Evolutionary conservation across 345 rosid species (phyloP).

Genomic region (Turnera subulata): DNA sequence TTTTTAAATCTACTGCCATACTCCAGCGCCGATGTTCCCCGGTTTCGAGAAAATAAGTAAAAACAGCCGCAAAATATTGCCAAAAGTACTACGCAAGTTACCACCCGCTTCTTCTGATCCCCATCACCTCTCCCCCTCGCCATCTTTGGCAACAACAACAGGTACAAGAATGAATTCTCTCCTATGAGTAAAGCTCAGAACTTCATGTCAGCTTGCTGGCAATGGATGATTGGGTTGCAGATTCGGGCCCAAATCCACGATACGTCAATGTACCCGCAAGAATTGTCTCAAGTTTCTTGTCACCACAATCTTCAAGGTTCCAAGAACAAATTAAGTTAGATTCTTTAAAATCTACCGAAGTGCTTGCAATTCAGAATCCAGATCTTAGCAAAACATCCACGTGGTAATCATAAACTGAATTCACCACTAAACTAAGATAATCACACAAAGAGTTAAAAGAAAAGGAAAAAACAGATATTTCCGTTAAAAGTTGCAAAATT

Average conservation of each 20-base stretch:
- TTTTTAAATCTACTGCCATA: conserved; percentile 65
- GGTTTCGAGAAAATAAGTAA: conserved; percentile 60
- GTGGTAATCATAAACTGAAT: too few species aligned
- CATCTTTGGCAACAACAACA: conserved; percentile 3
- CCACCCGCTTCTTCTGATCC: conserved; percentile 75
- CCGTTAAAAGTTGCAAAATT: too few species aligned
- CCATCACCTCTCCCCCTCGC: conserved; percentile 90
- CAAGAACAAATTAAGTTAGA: not conserved
- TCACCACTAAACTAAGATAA: too few species aligned
- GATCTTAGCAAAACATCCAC: too few species aligned
- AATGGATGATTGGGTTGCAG: not conserved
- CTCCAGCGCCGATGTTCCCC: conserved; percentile 68
- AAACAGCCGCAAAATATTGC: conserved; percentile 63
- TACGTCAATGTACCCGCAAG: not conserved
- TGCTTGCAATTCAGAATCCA: too few species aligned
- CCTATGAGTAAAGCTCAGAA: conserved; percentile 1
- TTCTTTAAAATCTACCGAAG: not conserved
- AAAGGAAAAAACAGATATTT: too few species aligned
- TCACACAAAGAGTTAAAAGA: too few species aligned
- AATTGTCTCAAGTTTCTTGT: not conserved
- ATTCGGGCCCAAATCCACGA: not conserved
- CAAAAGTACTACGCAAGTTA: conserved; percentile 47
- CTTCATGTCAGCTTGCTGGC: not conserved
- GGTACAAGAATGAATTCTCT: not conserved
- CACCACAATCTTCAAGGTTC: not conserved